phyloP scores from a whole-genome alignment of 371 early-diverging fungal species.

The Mucor velutinosus region DNA sequence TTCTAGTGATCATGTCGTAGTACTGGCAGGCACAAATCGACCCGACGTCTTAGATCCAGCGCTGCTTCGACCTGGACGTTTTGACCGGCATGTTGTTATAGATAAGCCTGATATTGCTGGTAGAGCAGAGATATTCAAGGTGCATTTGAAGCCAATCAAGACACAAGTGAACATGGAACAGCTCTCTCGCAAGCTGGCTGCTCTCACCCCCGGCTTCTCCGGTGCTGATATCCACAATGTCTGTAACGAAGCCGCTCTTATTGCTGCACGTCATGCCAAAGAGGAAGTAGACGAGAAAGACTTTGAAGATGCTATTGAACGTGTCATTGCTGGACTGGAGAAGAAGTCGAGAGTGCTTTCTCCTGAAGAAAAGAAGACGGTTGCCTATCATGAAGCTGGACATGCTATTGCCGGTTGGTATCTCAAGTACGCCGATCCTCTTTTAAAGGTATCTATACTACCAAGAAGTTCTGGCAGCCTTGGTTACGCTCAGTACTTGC shows the following conservation, averaged over 20 bases:
- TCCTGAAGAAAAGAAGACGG: constrained; percentile 98
- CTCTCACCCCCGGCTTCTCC: constrained; percentile 93
- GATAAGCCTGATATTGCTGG: constrained; percentile 98
- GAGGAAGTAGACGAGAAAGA: constrained; percentile 82
- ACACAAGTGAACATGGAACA: constrained; percentile 16
- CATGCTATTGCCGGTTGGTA: constrained; percentile 99
- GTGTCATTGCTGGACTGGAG: constrained; percentile 98
- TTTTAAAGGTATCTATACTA: constrained; percentile 97
- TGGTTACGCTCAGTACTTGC: constrained; percentile 99
- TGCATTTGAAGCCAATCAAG: constrained; percentile 99
- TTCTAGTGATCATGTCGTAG: constrained; percentile 95
- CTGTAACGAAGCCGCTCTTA: constrained; percentile 95
- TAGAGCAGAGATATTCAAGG: constrained; percentile 96
- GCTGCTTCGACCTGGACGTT: constrained; percentile 96
- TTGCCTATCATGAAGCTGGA: constrained; percentile 99
- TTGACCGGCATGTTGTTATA: constrained; percentile 99
- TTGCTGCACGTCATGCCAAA: constrained; percentile 86
- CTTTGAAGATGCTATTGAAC: constrained; percentile 97
- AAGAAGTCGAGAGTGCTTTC: constrained; percentile 96
- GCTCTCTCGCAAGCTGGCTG: constrained; percentile 81
- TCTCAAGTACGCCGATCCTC: constrained; percentile 92
- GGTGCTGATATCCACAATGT: constrained; percentile 97
- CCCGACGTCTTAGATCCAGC: constrained; percentile 99
- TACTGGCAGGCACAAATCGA: constrained; percentile 99
- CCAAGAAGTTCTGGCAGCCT: constrained; percentile 91